Evolutionary conservation across 768 basidiomycete species (phyloP).

Genomic region (Xanthoconium purpureum): DNA sequence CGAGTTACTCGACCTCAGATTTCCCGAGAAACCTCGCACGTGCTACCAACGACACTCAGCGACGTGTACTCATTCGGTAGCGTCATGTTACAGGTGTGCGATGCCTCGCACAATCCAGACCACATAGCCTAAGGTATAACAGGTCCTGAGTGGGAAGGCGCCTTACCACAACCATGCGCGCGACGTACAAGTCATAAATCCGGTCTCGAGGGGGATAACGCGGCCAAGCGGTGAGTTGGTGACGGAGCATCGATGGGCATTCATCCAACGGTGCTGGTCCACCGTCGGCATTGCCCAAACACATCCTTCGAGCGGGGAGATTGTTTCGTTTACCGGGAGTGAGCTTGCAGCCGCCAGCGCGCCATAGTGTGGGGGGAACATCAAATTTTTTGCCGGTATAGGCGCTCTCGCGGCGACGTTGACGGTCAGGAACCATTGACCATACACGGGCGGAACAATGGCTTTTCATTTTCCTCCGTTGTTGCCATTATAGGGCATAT

Average conservation of each 20-base stretch:
- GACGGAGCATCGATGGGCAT: conserved; percentile 7
- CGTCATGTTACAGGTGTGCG: conserved; percentile 1
- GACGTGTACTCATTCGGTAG: conserved; percentile 5
- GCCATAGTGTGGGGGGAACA: not conserved
- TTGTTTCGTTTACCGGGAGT: conserved; percentile 11
- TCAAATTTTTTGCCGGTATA: not conserved
- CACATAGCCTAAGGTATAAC: not conserved
- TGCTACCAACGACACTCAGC: not conserved
- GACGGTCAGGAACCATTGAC: not conserved
- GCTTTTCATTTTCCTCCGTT: too few relatives aligned
- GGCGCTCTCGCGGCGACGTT: too few relatives aligned
- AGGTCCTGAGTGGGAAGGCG: conserved; percentile 12
- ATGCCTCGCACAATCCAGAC: too few relatives aligned
- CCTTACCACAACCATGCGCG: conserved; percentile 15
- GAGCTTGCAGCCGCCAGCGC: not conserved
- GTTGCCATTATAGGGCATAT: too few relatives aligned
- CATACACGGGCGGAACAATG: not conserved
- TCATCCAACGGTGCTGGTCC: conserved; percentile 17
- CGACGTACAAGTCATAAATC: conserved; percentile 10
- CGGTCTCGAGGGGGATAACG: not conserved
- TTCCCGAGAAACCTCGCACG: not conserved
- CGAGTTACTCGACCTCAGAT: not conserved
- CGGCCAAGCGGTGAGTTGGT: not conserved
- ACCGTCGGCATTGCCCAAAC: conserved; percentile 21
- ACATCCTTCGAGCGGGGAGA: conserved; percentile 33